Evolutionary conservation across 495 filamentous ascomycete genomes (phyloP).

Genomic region (Parachaetomium inaequale): DNA sequence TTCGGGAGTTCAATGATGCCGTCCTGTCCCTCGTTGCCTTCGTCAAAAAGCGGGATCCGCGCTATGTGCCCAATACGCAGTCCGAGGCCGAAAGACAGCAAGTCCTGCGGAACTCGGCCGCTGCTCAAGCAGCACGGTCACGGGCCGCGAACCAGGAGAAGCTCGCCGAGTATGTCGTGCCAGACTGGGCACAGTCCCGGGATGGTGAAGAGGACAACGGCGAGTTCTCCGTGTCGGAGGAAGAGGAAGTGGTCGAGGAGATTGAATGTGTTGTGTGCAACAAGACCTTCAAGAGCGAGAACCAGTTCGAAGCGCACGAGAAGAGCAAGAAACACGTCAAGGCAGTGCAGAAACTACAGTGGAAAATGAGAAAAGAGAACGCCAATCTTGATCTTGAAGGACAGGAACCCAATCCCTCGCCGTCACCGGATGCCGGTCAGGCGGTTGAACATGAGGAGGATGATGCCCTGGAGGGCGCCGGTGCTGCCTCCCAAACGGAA

Average conservation of each 20-base stretch:
- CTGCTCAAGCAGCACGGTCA: constrained; percentile 79
- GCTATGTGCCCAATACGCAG: constrained; percentile 64
- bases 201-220: constrained; percentile 40
- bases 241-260: constrained; percentile 57
- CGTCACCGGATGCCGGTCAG: constrained; percentile 42
- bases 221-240: constrained; percentile 46
- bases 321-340: constrained; percentile 94
- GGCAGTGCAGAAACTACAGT: constrained; percentile 69
- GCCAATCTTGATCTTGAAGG: constrained; percentile 52
- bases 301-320: constrained; percentile 90
- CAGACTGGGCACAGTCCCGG: constrained; percentile 71
- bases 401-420: constrained; percentile 24
- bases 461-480: not conserved
- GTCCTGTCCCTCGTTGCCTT: constrained; percentile 84
- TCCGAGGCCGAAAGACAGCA: constrained; percentile 79
- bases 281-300: constrained; percentile 91
- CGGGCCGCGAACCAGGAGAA: constrained; percentile 77
- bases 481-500: not conserved
- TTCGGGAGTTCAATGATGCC: constrained; percentile 87
- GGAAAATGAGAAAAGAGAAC: constrained; percentile 81
- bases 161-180: constrained; percentile 58
- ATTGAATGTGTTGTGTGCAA: constrained; percentile 90
- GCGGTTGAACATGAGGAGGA: constrained; percentile 13
- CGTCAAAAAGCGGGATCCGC: constrained; percentile 87
- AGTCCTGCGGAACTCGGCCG: constrained; percentile 68